Evolutionary conservation across 2,329 filamentous ascomycete genomes (phyloP).

Genomic region (Talaromyces sp.): DNA sequence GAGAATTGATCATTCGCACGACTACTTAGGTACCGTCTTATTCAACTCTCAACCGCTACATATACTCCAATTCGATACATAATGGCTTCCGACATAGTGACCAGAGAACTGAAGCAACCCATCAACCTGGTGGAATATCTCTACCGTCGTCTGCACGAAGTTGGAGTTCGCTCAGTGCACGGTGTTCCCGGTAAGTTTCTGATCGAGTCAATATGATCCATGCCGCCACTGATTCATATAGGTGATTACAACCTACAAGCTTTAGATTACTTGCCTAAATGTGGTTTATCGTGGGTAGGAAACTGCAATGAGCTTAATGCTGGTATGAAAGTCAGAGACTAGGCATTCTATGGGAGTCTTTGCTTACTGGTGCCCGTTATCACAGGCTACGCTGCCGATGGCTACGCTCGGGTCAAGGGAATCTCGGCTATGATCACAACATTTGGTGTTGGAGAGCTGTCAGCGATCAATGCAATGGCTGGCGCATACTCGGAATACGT

Average conservation of each 20-base stretch:
- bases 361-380: neutral
- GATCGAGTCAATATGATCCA: constrained; percentile 19
- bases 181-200: constrained; percentile 53
- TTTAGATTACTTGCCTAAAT: constrained; percentile 56
- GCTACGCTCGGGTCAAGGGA: constrained; percentile 68
- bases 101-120: constrained; percentile 37
- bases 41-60: neutral
- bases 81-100: constrained; percentile 33
- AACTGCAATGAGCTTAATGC: constrained; percentile 62
- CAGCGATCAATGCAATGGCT: constrained; percentile 68
- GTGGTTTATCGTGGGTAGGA: constrained; percentile 57
- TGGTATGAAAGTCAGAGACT: constrained; percentile 34
- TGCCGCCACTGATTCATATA: constrained; percentile 19
- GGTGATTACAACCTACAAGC: constrained; percentile 66
- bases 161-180: constrained; percentile 50
- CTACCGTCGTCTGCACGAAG: constrained; percentile 48
- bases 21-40: neutral
- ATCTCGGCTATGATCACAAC: constrained; percentile 68
- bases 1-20: neutral
- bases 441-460: constrained; percentile 67
- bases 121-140: constrained; percentile 50
- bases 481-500: constrained; percentile 72
- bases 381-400: constrained; percentile 67
- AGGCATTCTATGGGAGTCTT: neutral
- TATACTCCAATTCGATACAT: neutral